A percentile compares a stretch with the other conserved stretches of the same genome.
Conservation (phyloP, 768 basidiomycete species). For the Mycena filopes region DNA sequence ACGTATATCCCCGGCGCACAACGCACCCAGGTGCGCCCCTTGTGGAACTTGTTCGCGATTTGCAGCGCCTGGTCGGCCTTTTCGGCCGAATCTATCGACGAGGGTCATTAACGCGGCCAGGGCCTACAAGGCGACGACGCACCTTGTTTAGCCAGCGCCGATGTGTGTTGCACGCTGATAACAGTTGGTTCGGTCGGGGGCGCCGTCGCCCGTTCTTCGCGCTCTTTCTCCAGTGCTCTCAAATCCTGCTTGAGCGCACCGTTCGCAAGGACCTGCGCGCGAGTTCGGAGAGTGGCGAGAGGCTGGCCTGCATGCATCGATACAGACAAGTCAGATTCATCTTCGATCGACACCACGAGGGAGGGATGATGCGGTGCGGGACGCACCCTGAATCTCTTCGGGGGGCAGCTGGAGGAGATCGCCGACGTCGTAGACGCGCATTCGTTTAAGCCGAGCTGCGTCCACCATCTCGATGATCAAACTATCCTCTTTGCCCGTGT, state of each 20-base stretch:
- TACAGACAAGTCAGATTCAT: background rate
- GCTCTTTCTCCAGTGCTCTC: background rate
- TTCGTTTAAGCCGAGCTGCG: background rate
- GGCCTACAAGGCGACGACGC: background rate
- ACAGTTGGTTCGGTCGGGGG: background rate
- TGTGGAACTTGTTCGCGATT: background rate
- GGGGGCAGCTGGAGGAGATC: slow-evolving; percentile 1
- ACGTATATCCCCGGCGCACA: slow-evolving; percentile 9
- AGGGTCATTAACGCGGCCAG: background rate
- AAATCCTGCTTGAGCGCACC: background rate
- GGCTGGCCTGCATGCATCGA: background rate
- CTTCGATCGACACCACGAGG: too few species aligned
- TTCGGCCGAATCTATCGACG: background rate
- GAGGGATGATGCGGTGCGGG: too few species aligned
- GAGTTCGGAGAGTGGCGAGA: slow-evolving; percentile 1
- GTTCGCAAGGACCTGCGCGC: background rate
- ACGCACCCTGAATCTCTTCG: slow-evolving; percentile 5
- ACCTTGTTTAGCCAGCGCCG: background rate
- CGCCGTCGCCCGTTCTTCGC: too few species aligned
- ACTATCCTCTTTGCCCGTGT: slow-evolving; percentile 8
- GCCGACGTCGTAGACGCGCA: background rate
- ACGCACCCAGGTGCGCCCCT: background rate
- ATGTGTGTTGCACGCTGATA: background rate
- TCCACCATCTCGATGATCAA: slow-evolving; percentile 22
- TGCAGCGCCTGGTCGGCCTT: background rate